phyloP scores from a whole-genome alignment of 441 rosid species.

The Hura crepitans region DNA sequence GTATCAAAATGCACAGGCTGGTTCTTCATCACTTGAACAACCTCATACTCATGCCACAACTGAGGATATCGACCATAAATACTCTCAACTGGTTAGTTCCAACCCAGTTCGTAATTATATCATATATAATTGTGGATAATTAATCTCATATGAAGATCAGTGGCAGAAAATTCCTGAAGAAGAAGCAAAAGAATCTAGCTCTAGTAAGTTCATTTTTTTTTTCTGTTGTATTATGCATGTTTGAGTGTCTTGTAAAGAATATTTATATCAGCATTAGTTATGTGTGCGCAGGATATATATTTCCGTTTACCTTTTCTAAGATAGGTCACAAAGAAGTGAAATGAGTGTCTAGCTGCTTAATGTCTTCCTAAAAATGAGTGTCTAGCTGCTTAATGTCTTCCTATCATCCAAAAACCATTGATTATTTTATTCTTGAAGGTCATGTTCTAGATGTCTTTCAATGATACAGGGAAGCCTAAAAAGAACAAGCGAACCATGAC shows the following conservation, averaged over 20 bases:
- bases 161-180: conserved; percentile 9
- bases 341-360: not conserved
- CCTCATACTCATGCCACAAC: not conserved
- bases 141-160: not conserved
- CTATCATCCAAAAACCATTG: not conserved
- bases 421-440: not conserved
- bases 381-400: not conserved
- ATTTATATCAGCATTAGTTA: not conserved
- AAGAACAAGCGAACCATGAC: not conserved
- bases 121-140: not conserved
- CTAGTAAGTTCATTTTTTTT: not conserved
- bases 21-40: conserved; percentile 3
- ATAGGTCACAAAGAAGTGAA: not conserved
- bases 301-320: not conserved
- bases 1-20: not conserved
- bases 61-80: not conserved
- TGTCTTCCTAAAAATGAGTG: not conserved
- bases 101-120: not conserved
- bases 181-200: not conserved
- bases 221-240: not conserved
- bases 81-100: not conserved
- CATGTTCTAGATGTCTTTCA: not conserved
- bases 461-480: conserved; percentile 4
- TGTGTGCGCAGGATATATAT: too few relatives aligned
- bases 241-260: not conserved